Evolutionary conservation across 2,329 filamentous ascomycete genomes (phyloP), one percentile per base, ranked within the genome.

Genomic region (Phoma sp.): DNA sequence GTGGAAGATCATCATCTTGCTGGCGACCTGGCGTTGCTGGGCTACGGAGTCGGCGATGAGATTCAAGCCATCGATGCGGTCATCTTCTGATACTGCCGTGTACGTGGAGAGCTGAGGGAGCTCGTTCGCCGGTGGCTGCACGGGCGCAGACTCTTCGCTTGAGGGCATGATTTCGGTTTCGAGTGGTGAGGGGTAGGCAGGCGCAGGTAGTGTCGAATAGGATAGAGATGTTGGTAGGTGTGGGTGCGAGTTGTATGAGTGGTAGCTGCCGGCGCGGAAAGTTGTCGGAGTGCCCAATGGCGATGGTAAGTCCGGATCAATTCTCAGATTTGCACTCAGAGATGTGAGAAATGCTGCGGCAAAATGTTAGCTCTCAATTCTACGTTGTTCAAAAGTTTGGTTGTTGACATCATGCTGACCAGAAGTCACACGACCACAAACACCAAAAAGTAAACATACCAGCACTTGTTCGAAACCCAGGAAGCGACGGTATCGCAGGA

Each of bases 21-120:
- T 84, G 17, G 90, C 86, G 7, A 83, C 77, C 70, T 91, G 87
- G 57, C 89, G 86, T 79, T 95, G 92, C 76, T 96, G 89, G 29
- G 91, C 90, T 42, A 96, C 84, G 53, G 88, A 91, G 75, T 93
- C 91, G 56, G 91, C 88, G 32, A 96, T 82, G 17, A 96, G 84
- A 59, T 84, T 84, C 45, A 96, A 80, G 15, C 88, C 87, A 50
- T 86, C 82, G 59, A 86, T 77, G 69, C 88, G 86, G 71, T 92
- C 88, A 45, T 80, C 71, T 42, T 84, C 77, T 42, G 73, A 66
- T 43, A 71, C 71, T 20, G 80, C 73, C 12, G 77, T 73, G 62
- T 85, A 84, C 45, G 90, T 85, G 43, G 82, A 83, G 36, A 92
- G 83, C 7, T 86, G 82, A 5, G 87, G 82, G 54, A 83, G 75